Base-by-base conservation (phyloP, 2,329 filamentous ascomycete genomes). In the Colletotrichum eremochloae region DNA sequence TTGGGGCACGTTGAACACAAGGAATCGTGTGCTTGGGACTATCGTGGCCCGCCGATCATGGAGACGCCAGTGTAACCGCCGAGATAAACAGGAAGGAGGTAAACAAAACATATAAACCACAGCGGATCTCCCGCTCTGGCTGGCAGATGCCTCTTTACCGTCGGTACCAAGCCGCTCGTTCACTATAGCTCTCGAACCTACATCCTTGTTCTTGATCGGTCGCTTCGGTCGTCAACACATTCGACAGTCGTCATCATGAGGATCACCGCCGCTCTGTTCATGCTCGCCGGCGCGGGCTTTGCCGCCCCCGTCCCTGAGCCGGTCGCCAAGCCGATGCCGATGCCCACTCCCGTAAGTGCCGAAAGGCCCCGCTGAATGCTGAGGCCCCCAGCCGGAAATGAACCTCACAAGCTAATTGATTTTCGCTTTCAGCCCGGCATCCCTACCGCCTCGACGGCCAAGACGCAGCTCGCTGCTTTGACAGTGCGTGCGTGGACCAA, bases 371-470 rank as follows among this genome's bases (percentile, higher is more conserved):
- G 56, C 6, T 40, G 20, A 15, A 40, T 58, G 52, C 29, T 38
- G 24, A 18, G 20, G 40, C 8, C 38, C 63, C 38, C 63, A 15
- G 4, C 11, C 14, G 2, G 2, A 1, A 1, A n/a, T 11, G 2
- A 12, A 29, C 12, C 8, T 0, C 20, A 42, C 65, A 52, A 29
- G 58, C 38, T 40, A 36, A 55, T 29, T 36, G 40, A 38, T 1
- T 15, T 38, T 38, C 24, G 9, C 36, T n/a, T 50, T 15, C 67
- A 88, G 80, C 89, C 92, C 9, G 89, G 89, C 52, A 89, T 95
- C 71, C 93, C 93, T 24, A 85, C 86, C 6, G 83, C 85, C 0
- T 79, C 88, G 1, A 83, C 83, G 0, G 92, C 93, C 29, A 84
- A 86, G 73, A 85, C 84, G 8, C 85, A 89, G 73, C 88, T 95